Evolutionary conservation across 2,329 filamentous ascomycete species (phyloP).

Genomic region (Claviceps paspali): DNA sequence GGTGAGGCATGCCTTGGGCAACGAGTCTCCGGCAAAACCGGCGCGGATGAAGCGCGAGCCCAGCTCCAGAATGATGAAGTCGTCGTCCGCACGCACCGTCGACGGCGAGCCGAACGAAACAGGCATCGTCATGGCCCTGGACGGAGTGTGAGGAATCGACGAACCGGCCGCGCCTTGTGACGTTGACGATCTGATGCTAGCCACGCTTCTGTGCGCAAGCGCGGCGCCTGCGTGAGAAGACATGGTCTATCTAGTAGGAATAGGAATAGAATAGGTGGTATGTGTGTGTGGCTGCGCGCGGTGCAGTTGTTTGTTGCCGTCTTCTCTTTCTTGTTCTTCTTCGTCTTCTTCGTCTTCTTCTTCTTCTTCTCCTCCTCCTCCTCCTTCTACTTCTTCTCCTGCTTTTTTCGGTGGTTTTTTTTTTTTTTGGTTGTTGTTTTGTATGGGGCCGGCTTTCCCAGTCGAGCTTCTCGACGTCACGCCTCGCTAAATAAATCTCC

Average conservation of each 20-base stretch:
- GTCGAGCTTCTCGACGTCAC: too few relatives aligned
- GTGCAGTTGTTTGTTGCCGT: too few relatives aligned
- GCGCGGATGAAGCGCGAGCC: conserved; percentile 64
- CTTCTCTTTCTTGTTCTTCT: too few relatives aligned
- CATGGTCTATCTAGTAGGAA: conserved; percentile 20
- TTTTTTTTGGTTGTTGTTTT: too few relatives aligned
- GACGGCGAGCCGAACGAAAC: conserved; percentile 44
- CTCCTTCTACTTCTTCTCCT: too few relatives aligned
- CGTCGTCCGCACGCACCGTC: conserved; percentile 61
- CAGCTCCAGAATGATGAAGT: conserved; percentile 68
- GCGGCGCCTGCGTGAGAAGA: conserved; percentile 26
- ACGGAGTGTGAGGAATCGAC: conserved; percentile 45
- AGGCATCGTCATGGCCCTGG: conserved; percentile 35
- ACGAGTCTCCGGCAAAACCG: conserved; percentile 73
- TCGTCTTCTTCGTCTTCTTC: too few relatives aligned
- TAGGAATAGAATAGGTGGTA: too few relatives aligned
- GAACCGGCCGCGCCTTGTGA: conserved; percentile 18
- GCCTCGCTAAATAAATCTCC: too few relatives aligned
- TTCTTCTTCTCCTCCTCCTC: too few relatives aligned
- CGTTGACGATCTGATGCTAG: conserved; percentile 36
- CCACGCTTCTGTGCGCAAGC: conserved; percentile 42
- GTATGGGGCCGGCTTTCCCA: too few relatives aligned
- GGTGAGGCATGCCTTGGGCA: conserved; percentile 53
- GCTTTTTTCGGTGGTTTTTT: too few relatives aligned
- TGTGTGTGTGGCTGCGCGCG: too few relatives aligned